Evolutionary conservation across 495 filamentous ascomycete species (phyloP).

Genomic region (Tetracladium setigerum): DNA sequence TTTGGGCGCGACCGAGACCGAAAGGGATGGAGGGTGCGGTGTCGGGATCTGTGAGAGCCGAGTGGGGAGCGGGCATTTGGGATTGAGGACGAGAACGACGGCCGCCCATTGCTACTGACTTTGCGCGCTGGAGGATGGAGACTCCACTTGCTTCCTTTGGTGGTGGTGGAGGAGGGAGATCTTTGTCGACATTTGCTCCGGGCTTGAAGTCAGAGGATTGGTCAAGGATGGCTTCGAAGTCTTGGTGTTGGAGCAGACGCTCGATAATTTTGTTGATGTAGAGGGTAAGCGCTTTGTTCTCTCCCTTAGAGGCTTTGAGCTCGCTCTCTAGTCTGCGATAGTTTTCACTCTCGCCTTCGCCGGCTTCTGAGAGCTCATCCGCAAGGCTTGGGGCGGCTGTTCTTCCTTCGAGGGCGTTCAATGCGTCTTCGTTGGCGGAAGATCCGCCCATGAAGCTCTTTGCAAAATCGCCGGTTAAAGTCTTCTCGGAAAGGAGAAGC

Average conservation of each 20-base stretch:
- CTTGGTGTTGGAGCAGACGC: slow-evolving; percentile 84
- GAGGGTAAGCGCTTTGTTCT: slow-evolving; percentile 92
- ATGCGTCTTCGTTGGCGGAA: slow-evolving; percentile 44
- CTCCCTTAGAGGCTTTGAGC: slow-evolving; percentile 73
- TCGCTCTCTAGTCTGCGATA: slow-evolving; percentile 68
- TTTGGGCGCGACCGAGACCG: slow-evolving; percentile 53
- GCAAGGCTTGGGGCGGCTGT: slow-evolving; percentile 57
- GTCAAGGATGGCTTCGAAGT: slow-evolving; percentile 87
- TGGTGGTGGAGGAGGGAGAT: slow-evolving; percentile 75
- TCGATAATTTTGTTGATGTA: slow-evolving; percentile 99
- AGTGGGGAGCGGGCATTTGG: slow-evolving; percentile 24
- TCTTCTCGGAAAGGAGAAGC: slow-evolving; percentile 84
- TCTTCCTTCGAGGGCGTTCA: slow-evolving; percentile 47
- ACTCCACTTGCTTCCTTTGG: slow-evolving; percentile 41
- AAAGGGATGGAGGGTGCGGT: slow-evolving; percentile 80
- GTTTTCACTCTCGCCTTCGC: slow-evolving; percentile 48
- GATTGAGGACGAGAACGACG: slow-evolving; percentile 48
- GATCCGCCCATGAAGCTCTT: slow-evolving; percentile 60
- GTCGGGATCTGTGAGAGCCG: slow-evolving; percentile 54
- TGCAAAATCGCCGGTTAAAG: slow-evolving; percentile 86
- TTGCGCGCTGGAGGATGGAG: slow-evolving; percentile 72
- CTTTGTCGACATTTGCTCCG: slow-evolving; percentile 37
- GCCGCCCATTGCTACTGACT: slow-evolving; percentile 51
- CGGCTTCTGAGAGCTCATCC: slow-evolving; percentile 74
- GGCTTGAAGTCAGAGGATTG: slow-evolving; percentile 55